phyloP scores from a whole-genome alignment of 2,329 filamentous ascomycete species.

The Ophiostoma triangulosporum region DNA sequence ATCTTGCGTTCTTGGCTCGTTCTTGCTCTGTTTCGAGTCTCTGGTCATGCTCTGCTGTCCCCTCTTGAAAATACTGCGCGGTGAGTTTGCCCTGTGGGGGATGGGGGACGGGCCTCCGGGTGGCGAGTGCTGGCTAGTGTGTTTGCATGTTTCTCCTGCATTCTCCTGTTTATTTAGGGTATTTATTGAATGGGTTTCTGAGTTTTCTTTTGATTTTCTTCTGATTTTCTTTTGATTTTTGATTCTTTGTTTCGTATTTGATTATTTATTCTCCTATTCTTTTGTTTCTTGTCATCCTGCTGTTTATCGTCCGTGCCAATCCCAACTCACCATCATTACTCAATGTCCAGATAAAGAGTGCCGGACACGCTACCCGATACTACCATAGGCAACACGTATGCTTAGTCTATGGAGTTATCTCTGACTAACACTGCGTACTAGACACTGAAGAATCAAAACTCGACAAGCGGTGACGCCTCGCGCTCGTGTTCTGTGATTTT shows the following conservation, averaged over 20 bases:
- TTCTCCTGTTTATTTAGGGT: not conserved
- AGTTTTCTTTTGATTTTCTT: not conserved
- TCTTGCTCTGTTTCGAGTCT: not conserved
- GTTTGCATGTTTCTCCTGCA: not conserved
- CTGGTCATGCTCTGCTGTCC: not conserved
- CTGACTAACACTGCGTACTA: not conserved
- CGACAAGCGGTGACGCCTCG: not conserved
- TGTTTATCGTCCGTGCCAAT: not conserved
- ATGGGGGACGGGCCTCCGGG: not conserved
- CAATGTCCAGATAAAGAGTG: conserved; percentile 1
- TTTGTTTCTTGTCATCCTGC: not conserved
- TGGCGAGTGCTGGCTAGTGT: not conserved
- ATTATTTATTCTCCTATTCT: not conserved
- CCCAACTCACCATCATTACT: too few species aligned
- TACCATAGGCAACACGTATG: not conserved
- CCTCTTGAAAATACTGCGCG: not conserved
- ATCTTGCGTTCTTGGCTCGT: not conserved
- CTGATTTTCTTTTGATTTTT: not conserved
- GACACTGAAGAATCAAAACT: not conserved
- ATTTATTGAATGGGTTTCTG: too few species aligned
- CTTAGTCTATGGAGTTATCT: not conserved
- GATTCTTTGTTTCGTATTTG: not conserved
- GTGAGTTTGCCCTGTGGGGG: not conserved
- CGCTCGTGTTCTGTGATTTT: not conserved
- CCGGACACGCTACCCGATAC: not conserved